Percentiles rank a stretch among this genome's conserved stretches.
phyloP scores from a whole-genome alignment of 805 yeast species.

The Sugiyamaella marilandica region DNA sequence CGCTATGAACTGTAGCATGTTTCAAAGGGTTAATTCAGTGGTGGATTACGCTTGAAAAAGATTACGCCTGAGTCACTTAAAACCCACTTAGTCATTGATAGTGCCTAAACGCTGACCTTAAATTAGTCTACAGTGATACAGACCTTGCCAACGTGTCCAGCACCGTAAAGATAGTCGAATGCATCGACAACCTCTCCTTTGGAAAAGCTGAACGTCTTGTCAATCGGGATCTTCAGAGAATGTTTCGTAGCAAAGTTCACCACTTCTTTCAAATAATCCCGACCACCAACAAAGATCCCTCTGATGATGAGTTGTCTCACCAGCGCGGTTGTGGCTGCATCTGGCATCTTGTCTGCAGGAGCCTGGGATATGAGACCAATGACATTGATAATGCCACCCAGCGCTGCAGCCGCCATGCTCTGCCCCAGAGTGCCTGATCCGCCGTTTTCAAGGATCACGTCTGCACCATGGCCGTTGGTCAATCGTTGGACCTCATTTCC shows the following conservation, averaged over 20 bases:
- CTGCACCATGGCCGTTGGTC: conserved; percentile 12
- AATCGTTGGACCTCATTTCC: conserved; percentile 7
- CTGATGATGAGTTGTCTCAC: conserved; percentile 3
- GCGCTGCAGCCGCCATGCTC: conserved; percentile 4
- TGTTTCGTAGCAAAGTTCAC: conserved; percentile 5
- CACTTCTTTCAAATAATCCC: conserved; percentile 2
- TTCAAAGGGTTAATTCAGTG: no score
- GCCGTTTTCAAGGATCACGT: conserved; percentile 14
- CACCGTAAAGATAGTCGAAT: conserved; percentile 4
- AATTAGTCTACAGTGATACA: conserved; percentile 2
- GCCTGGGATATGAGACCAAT: conserved; percentile 12
- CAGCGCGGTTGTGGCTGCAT: background rate
- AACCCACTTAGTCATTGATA: background rate
- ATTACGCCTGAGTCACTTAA: background rate
- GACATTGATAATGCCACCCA: conserved; percentile 4
- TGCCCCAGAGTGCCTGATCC: conserved; percentile 12
- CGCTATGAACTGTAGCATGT: no score
- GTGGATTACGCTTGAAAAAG: background rate
- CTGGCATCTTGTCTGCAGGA: conserved; percentile 7
- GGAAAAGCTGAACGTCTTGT: conserved; percentile 8
- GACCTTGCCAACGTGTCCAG: conserved; percentile 14
- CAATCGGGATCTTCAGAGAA: conserved; percentile 6
- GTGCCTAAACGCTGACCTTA: background rate
- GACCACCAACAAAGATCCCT: conserved; percentile 10
- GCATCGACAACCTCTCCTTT: conserved; percentile 10